Evolutionary conservation across 352 stramenopile genomes (phyloP), one percentile per base, ranked within the genome.

Genomic region (Phytophthora citrophthora): DNA sequence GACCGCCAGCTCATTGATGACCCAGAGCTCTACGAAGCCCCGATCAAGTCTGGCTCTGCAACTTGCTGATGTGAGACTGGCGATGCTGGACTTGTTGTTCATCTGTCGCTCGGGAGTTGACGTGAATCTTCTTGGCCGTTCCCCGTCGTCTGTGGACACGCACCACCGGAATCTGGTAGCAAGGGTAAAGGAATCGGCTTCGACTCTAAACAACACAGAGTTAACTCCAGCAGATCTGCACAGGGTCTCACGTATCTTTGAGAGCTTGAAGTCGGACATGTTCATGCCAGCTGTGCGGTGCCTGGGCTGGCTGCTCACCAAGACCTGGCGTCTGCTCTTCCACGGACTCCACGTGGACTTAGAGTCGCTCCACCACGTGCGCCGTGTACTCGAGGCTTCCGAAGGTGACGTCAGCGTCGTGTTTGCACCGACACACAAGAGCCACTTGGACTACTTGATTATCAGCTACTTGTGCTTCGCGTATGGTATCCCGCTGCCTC

Each of bases 381-480:
- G 86, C 12, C 62, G 80, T 16, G 70, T 81, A 24, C 53, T 94
- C 10, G 73, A 89, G 41, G 68, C 58, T 0, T 65, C 75, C 1
- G 71, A 84, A 34, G 70, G 68, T 2, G 72, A 91, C 43, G 75
- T 90, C 5, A 89, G 83, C 45, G 76, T 96, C 39, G 83, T 95
- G 41, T 93, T 95, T 63, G 79, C 89, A 9, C 90, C 90, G 13
- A 97, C 90, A 23, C 90, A 97, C 72, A 91, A 95, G 70, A 92
- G 75, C 32, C 89, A 97, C 53, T 62, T 97, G 54, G 90, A 97
- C 68, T 97, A 97, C 61, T 67, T 97, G 26, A 89, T 97, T 55
- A 87, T 97, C 61, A 96, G 86, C 56, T 97, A 97, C 64, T 54
- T 96, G 48, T 95, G 83, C 70, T 96, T 95, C 51, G 83, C 83